Evolutionary conservation across 139 green algal species (phyloP), one percentile per base, ranked within the genome.

Genomic region (Picochlorum sp.): DNA sequence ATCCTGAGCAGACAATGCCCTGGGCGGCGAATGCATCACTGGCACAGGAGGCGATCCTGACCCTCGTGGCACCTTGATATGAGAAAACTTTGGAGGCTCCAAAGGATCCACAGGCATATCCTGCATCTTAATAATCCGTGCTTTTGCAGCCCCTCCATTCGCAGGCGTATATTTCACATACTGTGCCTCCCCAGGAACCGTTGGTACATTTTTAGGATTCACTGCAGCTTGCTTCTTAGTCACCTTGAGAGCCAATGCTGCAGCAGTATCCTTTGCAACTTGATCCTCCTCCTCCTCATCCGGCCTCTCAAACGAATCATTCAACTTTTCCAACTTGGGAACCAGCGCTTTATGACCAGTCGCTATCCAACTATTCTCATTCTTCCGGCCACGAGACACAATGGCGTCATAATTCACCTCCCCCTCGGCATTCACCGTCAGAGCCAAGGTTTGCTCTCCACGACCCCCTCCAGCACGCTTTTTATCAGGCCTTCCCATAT

Each of bases 141-240:
- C 85, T 8, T 54, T 66, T 84, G 57, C 56, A 3, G 77, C 64
- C 2, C 80, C 80, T 61, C 87, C 79, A 69, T 92, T 76, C 3
- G 78, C 68, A 2, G 92, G 93, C 0, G 89, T 98, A 84, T 98
- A 98, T 66, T 97, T 97, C 78, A 97, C 92, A 74, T 91, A 95
- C 26, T 80, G 81, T 6, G 91, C 72, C 7, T 70, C 84, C 7
- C 80, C 84, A 16, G 91, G 84, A 73, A 84, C 77, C 20, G 68
- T 49, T 16, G 89, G 79, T 30, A 96, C 65, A n/a, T 78, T 84
- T 68, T 86, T 85, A 9, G 88, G 84, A 73, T 96, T 85, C 18
- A 79, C 72, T 11, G 78, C 87, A 3, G 77, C 71, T 6, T 92
- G 66, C 77, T 95, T 95, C 65, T 68, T 80, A 41, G 75, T 77